phyloP scores from a whole-genome alignment of 2,329 filamentous ascomycete genomes.

The Fusarium stilboides region DNA sequence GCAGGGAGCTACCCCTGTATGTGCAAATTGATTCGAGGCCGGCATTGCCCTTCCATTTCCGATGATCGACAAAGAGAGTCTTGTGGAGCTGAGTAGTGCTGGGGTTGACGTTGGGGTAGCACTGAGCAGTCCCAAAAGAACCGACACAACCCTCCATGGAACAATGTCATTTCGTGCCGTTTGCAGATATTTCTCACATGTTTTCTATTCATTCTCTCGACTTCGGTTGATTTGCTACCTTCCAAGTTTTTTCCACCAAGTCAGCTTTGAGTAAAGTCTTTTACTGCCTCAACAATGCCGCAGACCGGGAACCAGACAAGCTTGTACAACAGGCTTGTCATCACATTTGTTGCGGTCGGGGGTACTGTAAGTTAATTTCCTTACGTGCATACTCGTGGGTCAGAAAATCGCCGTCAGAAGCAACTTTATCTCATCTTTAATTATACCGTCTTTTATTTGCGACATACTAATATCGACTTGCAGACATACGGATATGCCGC shows the following conservation, averaged over 20 bases:
- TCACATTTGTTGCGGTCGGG: constrained; percentile 55
- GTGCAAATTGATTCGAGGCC: no score
- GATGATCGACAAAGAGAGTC: no score
- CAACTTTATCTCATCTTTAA: no score
- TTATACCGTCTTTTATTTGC: background rate
- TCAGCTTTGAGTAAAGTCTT: background rate
- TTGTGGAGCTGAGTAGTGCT: no score
- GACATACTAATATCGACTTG: background rate
- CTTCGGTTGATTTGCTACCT: background rate
- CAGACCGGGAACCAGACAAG: constrained; percentile 46
- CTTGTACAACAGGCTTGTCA: constrained; percentile 55
- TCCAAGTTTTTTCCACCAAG: background rate
- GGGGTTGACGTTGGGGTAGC: no score
- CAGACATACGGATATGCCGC: constrained; percentile 67
- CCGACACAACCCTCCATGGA: no score
- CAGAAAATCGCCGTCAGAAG: background rate
- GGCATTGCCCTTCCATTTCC: no score
- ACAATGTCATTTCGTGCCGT: no score
- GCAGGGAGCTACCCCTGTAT: no score
- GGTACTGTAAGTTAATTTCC: constrained; percentile 48
- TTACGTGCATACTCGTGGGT: background rate
- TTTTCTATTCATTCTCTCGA: no score
- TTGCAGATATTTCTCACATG: no score
- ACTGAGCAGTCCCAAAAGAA: no score
- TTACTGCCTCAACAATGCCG: constrained; percentile 14